These are phyloP conservation scores for Dichotomocladium elegans DNA, from an alignment of 371 early-diverging fungal genomes.

Conservation along the genomic window DNA sequence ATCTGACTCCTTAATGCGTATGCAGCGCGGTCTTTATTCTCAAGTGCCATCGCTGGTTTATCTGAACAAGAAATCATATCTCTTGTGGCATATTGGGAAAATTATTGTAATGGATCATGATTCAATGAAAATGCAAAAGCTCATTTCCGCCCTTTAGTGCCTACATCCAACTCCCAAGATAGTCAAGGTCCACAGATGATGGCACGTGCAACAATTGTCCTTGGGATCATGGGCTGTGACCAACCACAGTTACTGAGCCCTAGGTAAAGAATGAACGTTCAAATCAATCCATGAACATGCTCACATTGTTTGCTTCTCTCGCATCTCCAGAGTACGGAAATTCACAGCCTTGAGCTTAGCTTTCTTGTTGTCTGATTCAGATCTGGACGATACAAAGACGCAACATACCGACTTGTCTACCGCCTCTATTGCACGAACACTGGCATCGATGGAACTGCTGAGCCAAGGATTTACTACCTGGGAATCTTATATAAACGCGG, in stretches of 20 bases:
- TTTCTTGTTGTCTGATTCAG: conserved; percentile 44
- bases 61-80: conserved; percentile 39
- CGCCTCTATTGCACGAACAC: conserved; percentile 53
- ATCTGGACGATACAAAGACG: conserved; percentile 22
- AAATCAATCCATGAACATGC: not conserved
- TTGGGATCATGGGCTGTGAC: conserved; percentile 69
- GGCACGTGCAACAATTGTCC: conserved; percentile 69
- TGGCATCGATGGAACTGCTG: conserved; percentile 72
- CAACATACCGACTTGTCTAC: conserved; percentile 33
- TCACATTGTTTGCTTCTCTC: not conserved
- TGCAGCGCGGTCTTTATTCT: conserved; percentile 42
- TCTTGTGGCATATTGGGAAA: conserved; percentile 64
- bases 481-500: conserved; percentile 75
- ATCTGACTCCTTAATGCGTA: not conserved
- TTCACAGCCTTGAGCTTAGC: conserved; percentile 58
- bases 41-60: conserved; percentile 38
- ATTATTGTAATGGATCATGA: conserved; percentile 31
- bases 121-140: not conserved
- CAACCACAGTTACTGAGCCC: conserved; percentile 47
- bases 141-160: conserved; percentile 38
- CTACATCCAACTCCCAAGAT: conserved; percentile 46
- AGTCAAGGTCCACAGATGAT: conserved; percentile 56
- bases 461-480: conserved; percentile 75
- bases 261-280: conserved; percentile 21
- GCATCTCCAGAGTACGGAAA: conserved; percentile 35